Percentiles rank a stretch among this genome's conserved stretches.
phyloP scores from a whole-genome alignment of 345 rosid genomes.

The Bruguiera sexangula region DNA sequence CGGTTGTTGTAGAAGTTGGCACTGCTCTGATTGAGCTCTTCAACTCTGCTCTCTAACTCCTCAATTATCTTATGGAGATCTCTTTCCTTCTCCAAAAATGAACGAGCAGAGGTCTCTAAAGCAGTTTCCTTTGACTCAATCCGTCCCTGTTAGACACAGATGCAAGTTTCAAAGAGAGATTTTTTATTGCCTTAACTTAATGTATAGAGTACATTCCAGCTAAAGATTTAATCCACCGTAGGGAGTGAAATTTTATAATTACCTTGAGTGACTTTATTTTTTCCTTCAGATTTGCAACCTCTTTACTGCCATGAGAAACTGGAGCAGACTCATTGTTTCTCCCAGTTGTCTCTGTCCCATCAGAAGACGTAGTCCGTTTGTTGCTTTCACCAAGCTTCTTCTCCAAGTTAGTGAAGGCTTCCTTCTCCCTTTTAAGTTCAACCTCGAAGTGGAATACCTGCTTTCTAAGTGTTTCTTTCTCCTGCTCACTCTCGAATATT shows the following conservation, averaged over 20 bases:
- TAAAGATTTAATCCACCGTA: not conserved
- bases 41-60: slow-evolving; percentile 53
- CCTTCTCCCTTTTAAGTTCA: slow-evolving; percentile 70
- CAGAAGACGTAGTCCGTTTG: slow-evolving; percentile 31
- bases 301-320: slow-evolving; percentile 45
- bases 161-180: not conserved
- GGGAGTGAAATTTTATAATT: slow-evolving; percentile 3
- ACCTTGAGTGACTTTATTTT: slow-evolving; percentile 67
- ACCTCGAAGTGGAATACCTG: slow-evolving; percentile 50
- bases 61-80: slow-evolving; percentile 48
- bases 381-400: slow-evolving; percentile 49
- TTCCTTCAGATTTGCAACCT: slow-evolving; percentile 53
- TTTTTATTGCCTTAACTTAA: not conserved
- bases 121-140: slow-evolving; percentile 58
- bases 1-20: slow-evolving; percentile 14
- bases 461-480: slow-evolving; percentile 64
- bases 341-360: slow-evolving; percentile 33
- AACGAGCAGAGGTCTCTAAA: slow-evolving; percentile 48
- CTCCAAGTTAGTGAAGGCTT: slow-evolving; percentile 39
- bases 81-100: slow-evolving; percentile 58
- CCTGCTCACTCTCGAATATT: slow-evolving; percentile 45
- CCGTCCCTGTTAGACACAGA: slow-evolving; percentile 47
- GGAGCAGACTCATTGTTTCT: slow-evolving; percentile 45
- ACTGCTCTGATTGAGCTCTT: slow-evolving; percentile 37
- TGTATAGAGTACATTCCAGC: not conserved